A percentile compares a stretch with the other conserved stretches of the same genome.
Conservation (phyloP, 345 rosid species). For the Gossypium rotundifolium region DNA sequence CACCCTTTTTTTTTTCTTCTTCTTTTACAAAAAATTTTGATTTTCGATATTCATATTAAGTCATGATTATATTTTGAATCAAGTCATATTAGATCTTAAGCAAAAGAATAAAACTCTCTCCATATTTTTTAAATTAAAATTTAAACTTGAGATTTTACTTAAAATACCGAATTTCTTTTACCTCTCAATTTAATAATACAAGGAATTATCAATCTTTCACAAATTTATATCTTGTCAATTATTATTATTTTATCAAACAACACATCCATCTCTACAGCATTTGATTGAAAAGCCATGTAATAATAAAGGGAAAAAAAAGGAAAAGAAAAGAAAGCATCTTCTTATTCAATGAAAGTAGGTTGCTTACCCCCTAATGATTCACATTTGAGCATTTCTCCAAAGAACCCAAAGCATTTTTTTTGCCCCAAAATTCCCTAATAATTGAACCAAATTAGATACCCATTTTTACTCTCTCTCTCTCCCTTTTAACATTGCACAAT, state of each 20-base stretch:
- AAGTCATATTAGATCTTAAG: too few relatives aligned
- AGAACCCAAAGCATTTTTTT: constrained; percentile 12
- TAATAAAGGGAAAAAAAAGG: not conserved
- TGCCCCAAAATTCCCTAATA: constrained; percentile 23
- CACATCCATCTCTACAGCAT: not conserved
- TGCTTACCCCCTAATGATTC: not conserved
- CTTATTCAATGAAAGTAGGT: not conserved
- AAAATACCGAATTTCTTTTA: too few relatives aligned
- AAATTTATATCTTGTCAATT: not conserved
- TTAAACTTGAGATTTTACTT: fast-evolving
- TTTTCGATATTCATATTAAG: too few relatives aligned
- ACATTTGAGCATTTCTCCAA: not conserved
- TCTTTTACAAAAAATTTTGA: fast-evolving
- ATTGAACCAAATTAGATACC: constrained; percentile 29
- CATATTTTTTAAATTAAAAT: too few relatives aligned
- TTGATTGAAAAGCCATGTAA: constrained; percentile 5
- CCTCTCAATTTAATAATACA: too few relatives aligned
- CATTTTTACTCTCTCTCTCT: not conserved
- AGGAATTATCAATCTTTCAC: too few relatives aligned
- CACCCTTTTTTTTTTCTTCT: not conserved
- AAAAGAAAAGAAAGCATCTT: not conserved
- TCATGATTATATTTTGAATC: too few relatives aligned
- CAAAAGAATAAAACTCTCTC: too few relatives aligned
- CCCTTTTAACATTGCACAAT: not conserved
- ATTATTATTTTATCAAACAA: not conserved